Conservation (phyloP, 2,329 filamentous ascomycete genomes). For the Fusarium sp. region DNA sequence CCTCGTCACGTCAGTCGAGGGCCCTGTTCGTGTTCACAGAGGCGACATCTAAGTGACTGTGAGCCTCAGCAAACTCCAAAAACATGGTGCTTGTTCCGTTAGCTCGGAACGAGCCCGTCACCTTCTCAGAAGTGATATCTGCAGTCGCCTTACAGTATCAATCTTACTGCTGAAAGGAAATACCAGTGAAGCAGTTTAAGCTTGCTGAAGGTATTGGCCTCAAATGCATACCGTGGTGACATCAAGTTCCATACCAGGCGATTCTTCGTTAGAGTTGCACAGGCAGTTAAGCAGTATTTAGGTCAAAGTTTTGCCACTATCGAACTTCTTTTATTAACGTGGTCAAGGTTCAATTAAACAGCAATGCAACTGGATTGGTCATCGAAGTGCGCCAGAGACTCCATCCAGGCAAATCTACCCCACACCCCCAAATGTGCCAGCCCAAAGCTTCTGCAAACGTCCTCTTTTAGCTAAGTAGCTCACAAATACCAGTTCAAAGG, state of each 20-base stretch:
- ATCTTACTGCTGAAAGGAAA: background rate
- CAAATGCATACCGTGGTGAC: background rate
- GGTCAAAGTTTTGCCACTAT: slow-evolving; percentile 6
- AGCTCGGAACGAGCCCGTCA: slow-evolving; percentile 21
- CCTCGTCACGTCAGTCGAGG: slow-evolving; percentile 31
- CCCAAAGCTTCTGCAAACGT: slow-evolving; percentile 24
- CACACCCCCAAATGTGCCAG: slow-evolving; percentile 27
- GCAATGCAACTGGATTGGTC: slow-evolving; percentile 7
- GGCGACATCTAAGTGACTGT: slow-evolving; percentile 10
- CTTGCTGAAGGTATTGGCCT: background rate
- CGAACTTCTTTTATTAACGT: background rate
- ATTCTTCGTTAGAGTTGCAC: slow-evolving; percentile 5
- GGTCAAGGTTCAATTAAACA: slow-evolving; percentile 3
- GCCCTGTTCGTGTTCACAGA: slow-evolving; percentile 6
- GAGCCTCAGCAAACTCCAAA: slow-evolving; percentile 27
- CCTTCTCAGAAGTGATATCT: slow-evolving; percentile 13
- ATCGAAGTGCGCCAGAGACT: slow-evolving; percentile 21
- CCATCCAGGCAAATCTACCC: slow-evolving; percentile 25
- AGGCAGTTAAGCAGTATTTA: slow-evolving; percentile 6
- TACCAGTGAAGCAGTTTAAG: background rate
- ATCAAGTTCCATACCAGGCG: slow-evolving; percentile 7
- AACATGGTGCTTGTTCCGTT: slow-evolving; percentile 15
- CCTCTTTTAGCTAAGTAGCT: background rate
- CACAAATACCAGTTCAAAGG: background rate
- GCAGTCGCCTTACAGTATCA: slow-evolving; percentile 13